phyloP scores from a whole-genome alignment of 2,329 filamentous ascomycete species.

The Pyrenochaeta sp. region DNA sequence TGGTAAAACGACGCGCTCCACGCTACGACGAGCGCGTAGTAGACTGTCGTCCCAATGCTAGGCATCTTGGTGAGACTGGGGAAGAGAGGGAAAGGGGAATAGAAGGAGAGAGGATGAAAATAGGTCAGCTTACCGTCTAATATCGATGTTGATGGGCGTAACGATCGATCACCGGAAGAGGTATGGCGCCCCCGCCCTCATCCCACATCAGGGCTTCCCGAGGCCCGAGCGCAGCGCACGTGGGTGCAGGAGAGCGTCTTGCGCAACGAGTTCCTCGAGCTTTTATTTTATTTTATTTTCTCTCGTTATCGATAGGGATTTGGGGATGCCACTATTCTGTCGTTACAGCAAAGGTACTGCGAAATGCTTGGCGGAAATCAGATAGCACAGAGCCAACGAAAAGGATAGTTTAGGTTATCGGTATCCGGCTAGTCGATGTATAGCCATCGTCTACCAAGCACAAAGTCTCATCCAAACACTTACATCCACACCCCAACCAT shows the following conservation, averaged over 20 bases:
- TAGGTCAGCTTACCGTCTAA: conserved; percentile 6
- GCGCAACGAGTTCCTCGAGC: not conserved
- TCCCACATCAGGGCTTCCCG: conserved; percentile 1
- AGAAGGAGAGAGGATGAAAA: not conserved
- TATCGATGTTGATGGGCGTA: conserved; percentile 6
- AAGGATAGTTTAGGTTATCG: no score
- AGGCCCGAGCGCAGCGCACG: conserved; percentile 2
- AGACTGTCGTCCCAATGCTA: conserved; percentile 14
- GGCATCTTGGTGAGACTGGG: conserved; percentile 14
- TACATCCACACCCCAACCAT: not conserved
- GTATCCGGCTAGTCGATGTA: no score
- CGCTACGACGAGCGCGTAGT: conserved; percentile 33
- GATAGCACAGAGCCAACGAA: no score
- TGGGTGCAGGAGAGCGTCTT: conserved; percentile 10
- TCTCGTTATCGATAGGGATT: not conserved
- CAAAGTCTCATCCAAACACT: no score
- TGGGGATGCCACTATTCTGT: no score
- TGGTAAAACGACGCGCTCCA: conserved; percentile 39
- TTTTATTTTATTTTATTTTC: not conserved
- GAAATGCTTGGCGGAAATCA: no score
- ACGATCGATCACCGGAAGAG: conserved; percentile 1
- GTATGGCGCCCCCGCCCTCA: not conserved
- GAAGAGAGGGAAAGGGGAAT: not conserved
- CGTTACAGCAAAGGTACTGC: no score
- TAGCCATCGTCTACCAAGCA: no score